Conservation (phyloP, 148 eudicot genomes). For the Cornus controversa region DNA sequence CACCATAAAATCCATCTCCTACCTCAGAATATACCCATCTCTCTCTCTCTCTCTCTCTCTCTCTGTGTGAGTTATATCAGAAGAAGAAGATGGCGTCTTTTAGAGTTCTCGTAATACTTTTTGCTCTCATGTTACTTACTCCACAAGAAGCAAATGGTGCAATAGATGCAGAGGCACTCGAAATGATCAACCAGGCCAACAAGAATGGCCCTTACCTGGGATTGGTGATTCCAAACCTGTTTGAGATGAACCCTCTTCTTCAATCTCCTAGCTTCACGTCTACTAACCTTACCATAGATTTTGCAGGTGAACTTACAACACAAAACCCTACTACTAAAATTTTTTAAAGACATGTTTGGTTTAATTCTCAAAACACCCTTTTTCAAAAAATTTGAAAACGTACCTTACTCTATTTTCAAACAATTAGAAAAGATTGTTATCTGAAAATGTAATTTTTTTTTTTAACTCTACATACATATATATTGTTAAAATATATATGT, state of each 20-base stretch:
- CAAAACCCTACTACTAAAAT: not conserved
- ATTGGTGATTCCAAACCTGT: slow-evolving; percentile 29
- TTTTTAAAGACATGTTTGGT: too few species aligned
- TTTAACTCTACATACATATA: too few species aligned
- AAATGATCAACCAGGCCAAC: slow-evolving; percentile 16
- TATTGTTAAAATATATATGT: too few species aligned
- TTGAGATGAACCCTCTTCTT: slow-evolving; percentile 41
- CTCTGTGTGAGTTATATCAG: too few species aligned
- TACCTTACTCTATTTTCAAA: too few species aligned
- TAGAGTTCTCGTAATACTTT: not conserved
- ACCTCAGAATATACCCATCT: too few species aligned
- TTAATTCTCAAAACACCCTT: too few species aligned
- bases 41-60: not conserved
- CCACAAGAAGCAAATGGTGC: slow-evolving; percentile 17
- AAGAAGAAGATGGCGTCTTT: not conserved
- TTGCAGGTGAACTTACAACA: slow-evolving; percentile 18
- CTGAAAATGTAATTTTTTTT: too few species aligned
- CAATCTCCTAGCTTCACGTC: slow-evolving; percentile 22
- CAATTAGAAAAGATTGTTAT: too few species aligned
- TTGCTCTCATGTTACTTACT: slow-evolving; percentile 6
- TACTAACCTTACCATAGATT: slow-evolving; percentile 19
- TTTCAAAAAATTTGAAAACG: too few species aligned
- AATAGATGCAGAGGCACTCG: slow-evolving; percentile 9
- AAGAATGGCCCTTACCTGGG: slow-evolving; percentile 33
- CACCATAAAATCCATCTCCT: too few species aligned